Conservation (phyloP, 257 asterid species). For the Solanum lycopersicoides region DNA sequence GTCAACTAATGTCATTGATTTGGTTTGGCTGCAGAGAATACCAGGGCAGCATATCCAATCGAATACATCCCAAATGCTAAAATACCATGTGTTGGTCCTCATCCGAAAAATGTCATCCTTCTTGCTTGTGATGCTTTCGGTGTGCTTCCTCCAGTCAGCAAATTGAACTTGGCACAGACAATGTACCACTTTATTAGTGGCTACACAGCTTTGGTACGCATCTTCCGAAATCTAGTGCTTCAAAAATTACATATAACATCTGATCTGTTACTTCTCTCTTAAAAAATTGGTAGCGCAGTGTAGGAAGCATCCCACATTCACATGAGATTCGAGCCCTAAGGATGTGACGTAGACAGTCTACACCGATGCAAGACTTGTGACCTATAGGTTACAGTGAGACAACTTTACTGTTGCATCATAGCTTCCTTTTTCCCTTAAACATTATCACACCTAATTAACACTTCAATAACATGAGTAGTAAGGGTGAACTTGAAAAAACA, state of each 20-base stretch:
- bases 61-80: slow-evolving; percentile 85
- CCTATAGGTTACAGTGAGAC: too few relatives aligned
- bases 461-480: not conserved
- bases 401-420: not conserved
- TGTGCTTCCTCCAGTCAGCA: slow-evolving; percentile 95
- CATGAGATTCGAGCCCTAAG: not conserved
- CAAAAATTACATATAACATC: not conserved
- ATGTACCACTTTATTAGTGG: slow-evolving; percentile 98
- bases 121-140: slow-evolving; percentile 95
- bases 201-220: slow-evolving; percentile 74
- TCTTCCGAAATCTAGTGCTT: not conserved
- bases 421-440: not conserved
- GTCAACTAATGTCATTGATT: not conserved
- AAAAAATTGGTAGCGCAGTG: not conserved
- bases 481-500: not conserved
- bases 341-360: not conserved
- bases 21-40: slow-evolving; percentile 52
- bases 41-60: slow-evolving; percentile 90
- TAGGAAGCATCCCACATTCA: not conserved
- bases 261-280: too few relatives aligned
- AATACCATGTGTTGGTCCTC: slow-evolving; percentile 95
- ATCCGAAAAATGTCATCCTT: slow-evolving; percentile 81
- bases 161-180: slow-evolving; percentile 67
- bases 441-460: not conserved
- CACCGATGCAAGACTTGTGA: not conserved